These are phyloP conservation scores for Miamiensis avidus DNA, from an alignment of 169 alveolate genomes.

Conservation along the genomic window DNA sequence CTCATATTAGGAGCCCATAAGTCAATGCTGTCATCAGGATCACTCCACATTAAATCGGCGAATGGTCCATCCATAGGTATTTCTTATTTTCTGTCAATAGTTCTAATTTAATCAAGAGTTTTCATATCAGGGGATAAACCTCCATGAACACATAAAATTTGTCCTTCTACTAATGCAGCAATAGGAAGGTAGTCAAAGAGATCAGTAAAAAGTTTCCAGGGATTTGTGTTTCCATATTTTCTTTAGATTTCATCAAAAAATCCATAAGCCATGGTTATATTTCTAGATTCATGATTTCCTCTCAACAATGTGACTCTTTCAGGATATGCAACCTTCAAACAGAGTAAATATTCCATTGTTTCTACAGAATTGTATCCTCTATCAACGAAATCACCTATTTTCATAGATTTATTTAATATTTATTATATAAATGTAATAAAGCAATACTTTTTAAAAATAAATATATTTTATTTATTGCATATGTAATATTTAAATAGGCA, in stretches of 20 bases:
- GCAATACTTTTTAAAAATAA: no score
- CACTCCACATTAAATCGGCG: conserved; percentile 70
- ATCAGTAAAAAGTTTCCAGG: conserved; percentile 76
- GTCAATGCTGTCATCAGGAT: conserved; percentile 45
- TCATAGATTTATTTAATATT: conserved; percentile 8
- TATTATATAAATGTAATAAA: background rate
- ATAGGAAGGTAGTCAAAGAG: conserved; percentile 75
- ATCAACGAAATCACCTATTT: conserved; percentile 84
- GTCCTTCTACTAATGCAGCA: conserved; percentile 76
- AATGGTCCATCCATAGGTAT: conserved; percentile 82
- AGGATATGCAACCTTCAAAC: conserved; percentile 76
- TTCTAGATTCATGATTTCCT: conserved; percentile 81
- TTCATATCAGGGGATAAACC: conserved; percentile 82
- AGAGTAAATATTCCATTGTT: conserved; percentile 65
- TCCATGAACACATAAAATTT: conserved; percentile 79
- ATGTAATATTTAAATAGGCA: no score
- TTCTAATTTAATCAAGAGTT: conserved; percentile 71
- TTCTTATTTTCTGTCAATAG: conserved; percentile 76
- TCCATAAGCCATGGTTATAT: conserved; percentile 73
- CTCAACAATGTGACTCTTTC: conserved; percentile 69
- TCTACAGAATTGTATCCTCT: conserved; percentile 81
- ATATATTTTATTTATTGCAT: no score
- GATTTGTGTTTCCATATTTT: conserved; percentile 74
- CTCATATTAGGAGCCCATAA: conserved; percentile 73
- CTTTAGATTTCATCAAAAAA: conserved; percentile 78